phyloP scores from a whole-genome alignment of 768 basidiomycete species.

The Auricularia auricula-judae region DNA sequence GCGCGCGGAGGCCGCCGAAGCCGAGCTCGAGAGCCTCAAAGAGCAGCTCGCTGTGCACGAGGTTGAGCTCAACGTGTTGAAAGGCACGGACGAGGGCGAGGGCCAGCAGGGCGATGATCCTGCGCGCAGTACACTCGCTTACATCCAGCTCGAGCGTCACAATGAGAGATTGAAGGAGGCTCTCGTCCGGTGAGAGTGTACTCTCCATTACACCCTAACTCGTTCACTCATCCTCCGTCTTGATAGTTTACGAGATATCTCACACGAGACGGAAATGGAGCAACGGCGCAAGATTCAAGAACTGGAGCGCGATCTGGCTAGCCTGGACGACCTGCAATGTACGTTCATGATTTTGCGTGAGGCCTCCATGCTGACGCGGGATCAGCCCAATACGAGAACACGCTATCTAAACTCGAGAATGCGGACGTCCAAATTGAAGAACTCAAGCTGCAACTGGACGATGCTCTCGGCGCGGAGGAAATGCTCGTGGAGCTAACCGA shows the following conservation, averaged over 20 bases:
- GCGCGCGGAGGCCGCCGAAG: conserved; percentile 67
- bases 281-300: conserved; percentile 70
- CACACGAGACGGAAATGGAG: conserved; percentile 79
- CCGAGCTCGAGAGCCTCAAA: conserved; percentile 65
- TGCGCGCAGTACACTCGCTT: conserved; percentile 36
- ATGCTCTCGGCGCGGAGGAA: conserved; percentile 90
- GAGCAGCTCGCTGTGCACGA: conserved; percentile 72
- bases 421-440: conserved; percentile 91
- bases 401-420: conserved; percentile 70
- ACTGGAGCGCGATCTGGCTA: conserved; percentile 79
- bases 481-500: conserved; percentile 94
- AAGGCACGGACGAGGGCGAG: conserved; percentile 25
- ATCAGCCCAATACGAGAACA: conserved; percentile 67
- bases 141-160: conserved; percentile 87
- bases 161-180: conserved; percentile 95
- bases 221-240: not conserved
- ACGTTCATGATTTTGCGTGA: conserved; percentile 9
- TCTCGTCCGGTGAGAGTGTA: conserved; percentile 53
- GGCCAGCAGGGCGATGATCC: conserved; percentile 8
- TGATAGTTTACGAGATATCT: conserved; percentile 71
- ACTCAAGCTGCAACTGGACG: conserved; percentile 87
- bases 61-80: conserved; percentile 73
- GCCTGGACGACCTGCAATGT: conserved; percentile 76
- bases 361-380: not conserved
- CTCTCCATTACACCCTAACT: not conserved